These are phyloP conservation scores for Erigeron philadelphicus DNA, from an alignment of 140 eudicot species.

Conservation along the genomic window DNA sequence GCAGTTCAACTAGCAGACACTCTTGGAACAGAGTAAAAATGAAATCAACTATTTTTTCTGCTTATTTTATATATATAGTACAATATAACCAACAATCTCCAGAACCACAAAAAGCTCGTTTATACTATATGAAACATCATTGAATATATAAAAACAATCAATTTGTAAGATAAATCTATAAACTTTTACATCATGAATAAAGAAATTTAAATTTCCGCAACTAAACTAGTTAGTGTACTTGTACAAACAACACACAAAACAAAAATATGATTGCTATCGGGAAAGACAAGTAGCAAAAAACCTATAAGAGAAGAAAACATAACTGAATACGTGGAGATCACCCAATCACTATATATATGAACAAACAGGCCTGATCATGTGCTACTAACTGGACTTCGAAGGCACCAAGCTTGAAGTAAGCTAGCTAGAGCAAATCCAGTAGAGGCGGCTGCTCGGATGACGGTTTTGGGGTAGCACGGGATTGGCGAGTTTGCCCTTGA, in stretches of 20 bases:
- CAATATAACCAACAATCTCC: too few relatives aligned
- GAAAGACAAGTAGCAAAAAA: neutral
- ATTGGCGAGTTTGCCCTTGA: conserved; percentile 48
- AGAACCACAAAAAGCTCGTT: too few relatives aligned
- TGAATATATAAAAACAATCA: too few relatives aligned
- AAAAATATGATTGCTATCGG: conserved; percentile 25
- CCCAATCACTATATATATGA: neutral
- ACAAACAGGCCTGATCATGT: neutral
- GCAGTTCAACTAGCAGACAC: too few relatives aligned
- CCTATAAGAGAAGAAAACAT: neutral
- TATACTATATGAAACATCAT: too few relatives aligned
- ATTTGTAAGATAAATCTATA: neutral
- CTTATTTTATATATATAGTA: too few relatives aligned
- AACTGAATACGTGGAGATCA: neutral
- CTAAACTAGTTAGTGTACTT: conserved; percentile 22
- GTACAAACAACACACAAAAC: conserved; percentile 30
- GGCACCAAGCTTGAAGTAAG: neutral
- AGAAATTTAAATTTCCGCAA: conserved; percentile 11
- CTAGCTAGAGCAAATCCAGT: conserved; percentile 62
- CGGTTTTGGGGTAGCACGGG: conserved; percentile 35
- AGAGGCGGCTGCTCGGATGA: conserved; percentile 78
- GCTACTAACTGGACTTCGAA: neutral
- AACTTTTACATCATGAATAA: conserved; percentile 10
- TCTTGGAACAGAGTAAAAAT: too few relatives aligned
- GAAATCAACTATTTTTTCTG: too few relatives aligned